Conservation (phyloP, 129 eudicot species). For the Ambrosia trifida region DNA sequence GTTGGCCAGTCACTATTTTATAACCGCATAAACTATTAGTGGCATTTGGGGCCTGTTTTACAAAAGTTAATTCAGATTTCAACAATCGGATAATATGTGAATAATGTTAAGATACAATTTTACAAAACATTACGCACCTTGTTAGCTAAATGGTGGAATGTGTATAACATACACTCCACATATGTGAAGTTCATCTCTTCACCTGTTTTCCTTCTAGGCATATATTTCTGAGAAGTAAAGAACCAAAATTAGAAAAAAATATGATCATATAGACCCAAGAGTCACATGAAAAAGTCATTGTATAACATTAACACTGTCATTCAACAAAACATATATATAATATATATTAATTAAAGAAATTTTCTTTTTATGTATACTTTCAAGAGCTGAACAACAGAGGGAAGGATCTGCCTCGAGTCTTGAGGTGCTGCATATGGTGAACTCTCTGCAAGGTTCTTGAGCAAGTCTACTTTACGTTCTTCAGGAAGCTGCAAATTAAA, state of each 20-base stretch:
- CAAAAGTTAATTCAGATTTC: not conserved
- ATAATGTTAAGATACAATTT: not conserved
- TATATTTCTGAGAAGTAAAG: conserved; percentile 59
- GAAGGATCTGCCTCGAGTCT: conserved; percentile 88
- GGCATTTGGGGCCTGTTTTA: conserved; percentile 88
- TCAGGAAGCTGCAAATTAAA: conserved; percentile 67
- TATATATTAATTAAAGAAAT: not conserved
- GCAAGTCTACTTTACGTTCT: conserved; percentile 81
- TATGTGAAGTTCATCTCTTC: conserved; percentile 95
- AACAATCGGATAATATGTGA: not conserved
- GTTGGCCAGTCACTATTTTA: conserved; percentile 96
- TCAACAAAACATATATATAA: not conserved
- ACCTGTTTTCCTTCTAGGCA: conserved; percentile 82
- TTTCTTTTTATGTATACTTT: conserved; percentile 45
- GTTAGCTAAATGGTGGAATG: conserved; percentile 88
- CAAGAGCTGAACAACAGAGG: conserved; percentile 71
- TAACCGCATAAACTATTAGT: conserved; percentile 91
- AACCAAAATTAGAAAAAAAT: not conserved
- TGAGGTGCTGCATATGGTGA: conserved; percentile 84
- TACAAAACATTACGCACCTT: conserved; percentile 46
- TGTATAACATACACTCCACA: conserved; percentile 82
- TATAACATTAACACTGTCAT: not conserved
- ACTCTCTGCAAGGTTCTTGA: conserved; percentile 92
- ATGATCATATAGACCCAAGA: not conserved
- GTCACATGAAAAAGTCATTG: not conserved